phyloP scores from a whole-genome alignment of 306 rosid species.

The Rubus idaeus region DNA sequence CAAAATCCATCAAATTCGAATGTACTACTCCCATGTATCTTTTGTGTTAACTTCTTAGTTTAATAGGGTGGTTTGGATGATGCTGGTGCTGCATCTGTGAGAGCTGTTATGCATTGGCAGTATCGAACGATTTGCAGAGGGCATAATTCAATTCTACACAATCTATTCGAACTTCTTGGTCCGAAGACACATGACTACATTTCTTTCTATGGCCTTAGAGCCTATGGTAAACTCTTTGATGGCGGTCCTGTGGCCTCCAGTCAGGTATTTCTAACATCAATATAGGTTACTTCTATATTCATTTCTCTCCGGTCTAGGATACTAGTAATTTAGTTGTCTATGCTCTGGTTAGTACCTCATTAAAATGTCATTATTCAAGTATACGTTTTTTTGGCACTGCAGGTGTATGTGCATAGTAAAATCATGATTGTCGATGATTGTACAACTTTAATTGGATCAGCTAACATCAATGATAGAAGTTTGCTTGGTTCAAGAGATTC shows the following conservation, averaged over 20 bases:
- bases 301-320: background rate
- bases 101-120: slow-evolving; percentile 99
- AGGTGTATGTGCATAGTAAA: slow-evolving; percentile 98
- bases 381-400: slow-evolving; percentile 26
- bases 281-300: background rate
- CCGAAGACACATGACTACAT: slow-evolving; percentile 75
- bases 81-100: slow-evolving; percentile 95
- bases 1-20: background rate
- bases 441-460: slow-evolving; percentile 81
- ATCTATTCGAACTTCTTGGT: slow-evolving; percentile 72
- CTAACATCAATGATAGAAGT: slow-evolving; percentile 97
- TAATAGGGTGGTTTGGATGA: slow-evolving; percentile 98
- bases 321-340: background rate
- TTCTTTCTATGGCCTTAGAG: slow-evolving; percentile 91
- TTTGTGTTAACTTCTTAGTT: slow-evolving; percentile 26
- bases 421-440: slow-evolving; percentile 90
- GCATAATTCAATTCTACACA: slow-evolving; percentile 71
- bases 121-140: slow-evolving; percentile 97
- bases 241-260: slow-evolving; percentile 91
- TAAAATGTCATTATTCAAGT: background rate
- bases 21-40: slow-evolving; percentile 4
- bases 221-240: slow-evolving; percentile 78
- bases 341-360: slow-evolving; percentile 7
- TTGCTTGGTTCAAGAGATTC: slow-evolving; percentile 96
- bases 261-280: slow-evolving; percentile 58